Evolutionary conservation across 352 stramenopile genomes (phyloP).

Genomic region (Globisporangium nunn): DNA sequence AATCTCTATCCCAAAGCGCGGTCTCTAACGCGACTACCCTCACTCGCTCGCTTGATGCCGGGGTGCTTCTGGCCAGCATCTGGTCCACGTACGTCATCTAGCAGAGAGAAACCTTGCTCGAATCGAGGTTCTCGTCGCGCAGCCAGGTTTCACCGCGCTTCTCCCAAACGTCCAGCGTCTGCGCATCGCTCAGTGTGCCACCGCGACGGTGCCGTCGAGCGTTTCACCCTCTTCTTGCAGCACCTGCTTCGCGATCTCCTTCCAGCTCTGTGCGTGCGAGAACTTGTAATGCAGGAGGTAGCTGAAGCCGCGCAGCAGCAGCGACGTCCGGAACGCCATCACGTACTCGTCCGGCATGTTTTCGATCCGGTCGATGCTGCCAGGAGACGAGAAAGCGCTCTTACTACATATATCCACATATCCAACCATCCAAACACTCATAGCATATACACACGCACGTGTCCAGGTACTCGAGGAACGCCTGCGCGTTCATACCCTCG

Average conservation of each 20-base stretch:
- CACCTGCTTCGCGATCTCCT: conserved; percentile 51
- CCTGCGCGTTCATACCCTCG: conserved; percentile 78
- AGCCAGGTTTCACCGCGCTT: no score
- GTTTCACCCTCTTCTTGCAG: conserved; percentile 32
- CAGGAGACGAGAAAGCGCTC: background rate
- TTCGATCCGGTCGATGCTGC: conserved; percentile 72
- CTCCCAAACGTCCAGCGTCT: no score
- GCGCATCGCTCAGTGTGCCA: no score
- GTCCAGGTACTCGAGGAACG: conserved; percentile 82
- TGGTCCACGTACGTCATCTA: no score
- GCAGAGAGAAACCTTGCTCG: no score
- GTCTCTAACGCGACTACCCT: background rate
- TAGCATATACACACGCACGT: conserved; percentile 29
- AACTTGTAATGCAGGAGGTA: conserved; percentile 83
- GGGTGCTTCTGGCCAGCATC: no score
- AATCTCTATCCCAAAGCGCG: background rate
- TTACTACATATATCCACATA: no score
- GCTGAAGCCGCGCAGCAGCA: conserved; percentile 81
- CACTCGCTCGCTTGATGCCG: background rate
- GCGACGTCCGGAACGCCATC: conserved; percentile 81
- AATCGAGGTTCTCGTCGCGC: no score
- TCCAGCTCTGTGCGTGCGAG: conserved; percentile 81
- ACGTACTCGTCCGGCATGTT: conserved; percentile 83
- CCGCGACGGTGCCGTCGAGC: no score
- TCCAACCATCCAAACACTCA: no score